These are phyloP conservation scores for Tolypocladium inflatum DNA, from an alignment of 2,329 filamentous ascomycete species.

Conservation along the genomic window DNA sequence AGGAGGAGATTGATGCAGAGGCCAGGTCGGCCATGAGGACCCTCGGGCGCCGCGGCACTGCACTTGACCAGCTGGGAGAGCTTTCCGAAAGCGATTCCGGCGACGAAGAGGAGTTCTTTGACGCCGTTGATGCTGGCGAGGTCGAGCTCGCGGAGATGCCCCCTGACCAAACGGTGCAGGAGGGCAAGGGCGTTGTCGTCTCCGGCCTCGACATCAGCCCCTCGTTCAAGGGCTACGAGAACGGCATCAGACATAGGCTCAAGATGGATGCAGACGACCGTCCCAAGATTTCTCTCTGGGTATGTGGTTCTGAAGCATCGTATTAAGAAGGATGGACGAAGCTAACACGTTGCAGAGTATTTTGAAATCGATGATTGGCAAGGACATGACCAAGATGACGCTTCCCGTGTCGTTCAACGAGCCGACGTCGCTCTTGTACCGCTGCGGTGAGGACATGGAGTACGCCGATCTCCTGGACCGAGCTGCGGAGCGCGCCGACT, in stretches of 20 bases:
- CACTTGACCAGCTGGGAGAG: slow-evolving; percentile 61
- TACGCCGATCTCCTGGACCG: slow-evolving; percentile 88
- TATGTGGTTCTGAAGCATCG: slow-evolving; percentile 34
- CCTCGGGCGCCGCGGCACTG: slow-evolving; percentile 49
- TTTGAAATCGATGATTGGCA: slow-evolving; percentile 98
- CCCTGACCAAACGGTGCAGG: slow-evolving; percentile 30
- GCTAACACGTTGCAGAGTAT: slow-evolving; percentile 56
- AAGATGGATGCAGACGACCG: slow-evolving; percentile 88
- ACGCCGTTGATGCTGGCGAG: slow-evolving; percentile 88
- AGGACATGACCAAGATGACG: slow-evolving; percentile 99
- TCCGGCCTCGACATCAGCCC: slow-evolving; percentile 56
- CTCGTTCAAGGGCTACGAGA: slow-evolving; percentile 86
- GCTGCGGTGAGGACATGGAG: slow-evolving; percentile 96
- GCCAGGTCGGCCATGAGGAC: slow-evolving; percentile 29
- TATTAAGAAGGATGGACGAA: not conserved
- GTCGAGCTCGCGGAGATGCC: slow-evolving; percentile 71
- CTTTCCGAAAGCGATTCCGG: slow-evolving; percentile 75
- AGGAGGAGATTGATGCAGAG: slow-evolving; percentile 20
- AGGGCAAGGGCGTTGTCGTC: slow-evolving; percentile 30
- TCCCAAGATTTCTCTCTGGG: slow-evolving; percentile 93
- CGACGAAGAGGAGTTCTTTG: slow-evolving; percentile 90
- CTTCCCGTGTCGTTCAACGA: slow-evolving; percentile 98
- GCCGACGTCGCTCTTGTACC: slow-evolving; percentile 88
- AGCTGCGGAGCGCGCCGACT: slow-evolving; percentile 76
- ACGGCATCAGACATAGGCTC: slow-evolving; percentile 67